Evolutionary conservation across 2,329 filamentous ascomycete genomes (phyloP), one percentile per base, ranked within the genome.

Genomic region (Sporothrix mexicana): DNA sequence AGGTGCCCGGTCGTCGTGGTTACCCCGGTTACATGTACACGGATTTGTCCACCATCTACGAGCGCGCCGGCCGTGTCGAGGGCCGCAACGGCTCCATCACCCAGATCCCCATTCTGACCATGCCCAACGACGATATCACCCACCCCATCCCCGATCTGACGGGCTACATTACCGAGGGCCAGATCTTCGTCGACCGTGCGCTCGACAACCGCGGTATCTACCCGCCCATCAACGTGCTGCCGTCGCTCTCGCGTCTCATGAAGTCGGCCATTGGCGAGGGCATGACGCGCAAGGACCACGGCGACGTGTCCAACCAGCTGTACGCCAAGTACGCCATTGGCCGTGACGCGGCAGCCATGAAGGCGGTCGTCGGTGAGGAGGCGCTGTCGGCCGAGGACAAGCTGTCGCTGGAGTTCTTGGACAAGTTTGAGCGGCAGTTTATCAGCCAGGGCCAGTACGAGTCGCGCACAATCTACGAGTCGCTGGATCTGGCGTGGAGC

Each of bases 11-110:
- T 88, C 95, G 96, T 83, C 95, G 96, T 91, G 96, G 96, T 89
- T 99, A 96, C 87, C 96, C 96, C 71, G 96, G 96, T 93, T 99
- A 99, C 89, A 99, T 99, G 96, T 99, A 99, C 88, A 99, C 96
- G 78, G 97, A 99, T 90, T 93, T 99, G 91, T 98, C 96, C 74
- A 99, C 96, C 80, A 98, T 99, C 79, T 99, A 99, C 88, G 96
- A 99, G 85, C 95, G 96, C 86, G 96, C 96, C 78, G 96, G 96
- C 80, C 96, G 96, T 92, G 96, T 99, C 69, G 88, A 94, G 80
- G 97, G 97, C 78, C 93, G 97, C 78, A 98, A 98, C 80, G 96
- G 97, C 74, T 99, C 96, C 79, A 99, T 99, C 79, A 99, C 97
- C 23, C 96, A 99, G 85, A 98, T 99, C 79, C 96, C 96, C 74